Evolutionary conservation across 257 asterid genomes (phyloP), one percentile per base, ranked within the genome.

Genomic region (Scutellaria barbata): DNA sequence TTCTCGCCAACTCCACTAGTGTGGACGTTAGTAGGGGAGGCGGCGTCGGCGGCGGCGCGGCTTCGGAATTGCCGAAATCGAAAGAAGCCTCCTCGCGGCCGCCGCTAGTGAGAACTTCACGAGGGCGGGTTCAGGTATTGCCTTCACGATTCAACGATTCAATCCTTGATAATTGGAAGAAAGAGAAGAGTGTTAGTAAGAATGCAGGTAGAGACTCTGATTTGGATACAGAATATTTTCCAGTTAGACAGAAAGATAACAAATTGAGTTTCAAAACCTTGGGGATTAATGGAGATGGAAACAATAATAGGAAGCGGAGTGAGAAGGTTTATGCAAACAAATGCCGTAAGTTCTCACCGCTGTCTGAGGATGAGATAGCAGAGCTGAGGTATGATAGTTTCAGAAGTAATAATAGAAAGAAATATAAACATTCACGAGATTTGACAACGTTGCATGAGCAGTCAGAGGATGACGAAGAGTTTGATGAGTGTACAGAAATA

Each of bases 121-220:
- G 98, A 42, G 98, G 99, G 68, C 85, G 99, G 74, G 96, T 92
- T 67, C 98, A 89, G 88, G 99, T 83, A 70, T 81, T 95, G 71
- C 99, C 99, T 4, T 92, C 99, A n/a, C 81, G 89, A 58, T 95
- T 89, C 69, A 95, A 90, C 63, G 99, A 95, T 77, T 95, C 98
- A 4, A 76, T 95, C 72, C 89, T 95, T 3, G 98, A 84, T 71
- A 85, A 89, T 69, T 95, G 99, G 99, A 92, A 89, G 92, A 92
- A 95, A 74, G 98, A 95, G 47, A 89, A 81, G 88, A 83, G 74
- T 54, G 66, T 68, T 79, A 75, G 82, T 74, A 84, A 84, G 69
- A 73, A 35, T 48, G 69, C 72, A 8, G 85, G 4, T 6, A 80
- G 80, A 79, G 96, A 88, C 60, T 79, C 88, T 65, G 82, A 46